Percentiles rank a stretch among this genome's conserved stretches.
phyloP scores from a whole-genome alignment of 352 stramenopile species.

The Phytopythium cucurbitacearum region DNA sequence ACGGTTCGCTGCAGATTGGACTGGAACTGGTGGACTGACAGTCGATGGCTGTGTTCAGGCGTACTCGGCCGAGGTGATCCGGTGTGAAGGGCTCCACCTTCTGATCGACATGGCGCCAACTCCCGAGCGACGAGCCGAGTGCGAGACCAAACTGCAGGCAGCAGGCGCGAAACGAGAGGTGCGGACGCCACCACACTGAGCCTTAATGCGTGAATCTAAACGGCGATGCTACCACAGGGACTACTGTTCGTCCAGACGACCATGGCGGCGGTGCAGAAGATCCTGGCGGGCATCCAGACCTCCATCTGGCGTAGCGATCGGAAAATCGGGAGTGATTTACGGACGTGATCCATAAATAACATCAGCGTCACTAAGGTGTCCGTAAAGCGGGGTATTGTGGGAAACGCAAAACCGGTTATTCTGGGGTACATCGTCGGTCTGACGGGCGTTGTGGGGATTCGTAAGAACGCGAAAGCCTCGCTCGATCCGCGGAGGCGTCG shows the following conservation, averaged over 20 bases:
- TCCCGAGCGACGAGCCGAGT: slow-evolving; percentile 8
- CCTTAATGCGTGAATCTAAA: too few relatives aligned
- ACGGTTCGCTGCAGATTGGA: not conserved
- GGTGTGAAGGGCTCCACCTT: slow-evolving; percentile 36
- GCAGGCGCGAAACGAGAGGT: slow-evolving; percentile 33
- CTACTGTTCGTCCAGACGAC: slow-evolving; percentile 38
- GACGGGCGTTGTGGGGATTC: too few relatives aligned
- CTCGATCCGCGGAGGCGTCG: too few relatives aligned
- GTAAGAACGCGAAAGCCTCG: too few relatives aligned
- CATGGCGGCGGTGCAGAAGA: slow-evolving; percentile 44
- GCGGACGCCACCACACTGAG: not conserved
- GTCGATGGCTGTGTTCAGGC: slow-evolving; percentile 15
- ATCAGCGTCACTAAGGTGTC: not conserved
- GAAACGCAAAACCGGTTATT: too few relatives aligned
- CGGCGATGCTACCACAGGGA: slow-evolving; percentile 8
- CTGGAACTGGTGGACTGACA: not conserved
- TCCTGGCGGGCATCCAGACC: slow-evolving; percentile 31
- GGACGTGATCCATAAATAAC: not conserved
- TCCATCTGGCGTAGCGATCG: slow-evolving; percentile 35
- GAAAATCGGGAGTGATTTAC: slow-evolving; percentile 11
- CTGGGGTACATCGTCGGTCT: too few relatives aligned
- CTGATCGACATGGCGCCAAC: slow-evolving; percentile 21
- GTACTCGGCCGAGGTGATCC: slow-evolving; percentile 50
- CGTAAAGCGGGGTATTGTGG: too few relatives aligned
- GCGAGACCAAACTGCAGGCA: slow-evolving; percentile 19